Evolutionary conservation across 352 stramenopile genomes (phyloP), one percentile per base, ranked within the genome.

Genomic region (Phytophthora megakarya): DNA sequence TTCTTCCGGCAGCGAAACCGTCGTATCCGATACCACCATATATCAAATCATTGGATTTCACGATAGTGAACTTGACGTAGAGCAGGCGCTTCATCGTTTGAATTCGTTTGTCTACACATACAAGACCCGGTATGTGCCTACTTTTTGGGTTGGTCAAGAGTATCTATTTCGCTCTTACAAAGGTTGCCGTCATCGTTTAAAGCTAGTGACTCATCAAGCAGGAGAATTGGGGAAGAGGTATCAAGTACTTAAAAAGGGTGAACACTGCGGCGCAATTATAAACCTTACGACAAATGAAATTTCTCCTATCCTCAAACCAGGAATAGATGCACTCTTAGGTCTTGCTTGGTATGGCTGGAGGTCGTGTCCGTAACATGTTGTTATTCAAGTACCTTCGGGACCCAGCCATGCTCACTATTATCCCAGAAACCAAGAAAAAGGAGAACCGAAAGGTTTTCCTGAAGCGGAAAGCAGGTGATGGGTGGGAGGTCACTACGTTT

Each of bases 391-490:
- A 58, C 18, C 12, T 51, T 4, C 18, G 32, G 11, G 38, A 65
- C 15, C 28, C 57, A 0, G 21, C 19, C 3, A 46, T 65, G 26
- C 21, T 53, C 0, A 13, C 19, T 12, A 13, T 52, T 1, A 35
- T 65, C 0, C 38, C 57, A n/a, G 28, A 48, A 21, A 42, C 21
- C 2, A 38, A 42, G n/a, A 28, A 35, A 5, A 47, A 59, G 21
- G 57, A 65, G 11, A 65, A 65, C 13, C 32, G 22, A 1, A 65
- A 65, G 16, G 38, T 30, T 1, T 39, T 52, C 11, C 13, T 58
- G 3, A 52, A 58, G 35, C 10, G 26, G 11, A 30, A 32, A 8
- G 44, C 44, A 3, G n/a, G 33, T 22, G 54, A 48, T 18, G 44
- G 54, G 0, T 48, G 51, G 23, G 33, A 49, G 43, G 47, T 62